Evolutionary conservation across 2,329 filamentous ascomycete genomes (phyloP).

Genomic region (Paecilomyces variotii): DNA sequence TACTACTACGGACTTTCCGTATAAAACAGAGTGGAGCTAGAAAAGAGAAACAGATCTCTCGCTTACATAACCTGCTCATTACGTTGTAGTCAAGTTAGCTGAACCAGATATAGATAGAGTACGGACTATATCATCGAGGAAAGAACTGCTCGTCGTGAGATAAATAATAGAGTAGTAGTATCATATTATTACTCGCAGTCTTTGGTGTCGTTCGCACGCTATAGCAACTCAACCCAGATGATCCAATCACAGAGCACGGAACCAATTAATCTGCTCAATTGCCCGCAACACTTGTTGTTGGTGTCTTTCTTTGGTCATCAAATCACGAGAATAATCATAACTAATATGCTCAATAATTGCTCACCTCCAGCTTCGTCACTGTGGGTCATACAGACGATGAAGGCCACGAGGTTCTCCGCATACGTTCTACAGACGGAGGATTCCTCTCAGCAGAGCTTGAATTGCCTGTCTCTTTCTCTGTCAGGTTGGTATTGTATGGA

Average conservation of each 20-base stretch:
- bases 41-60: not conserved
- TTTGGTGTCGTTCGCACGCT: not conserved
- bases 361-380: too few species aligned
- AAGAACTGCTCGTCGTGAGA: too few species aligned
- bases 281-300: not conserved
- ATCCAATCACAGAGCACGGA: not conserved
- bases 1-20: not conserved
- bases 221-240: not conserved
- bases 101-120: too few species aligned
- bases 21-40: not conserved
- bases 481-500: too few species aligned
- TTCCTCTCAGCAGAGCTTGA: too few species aligned
- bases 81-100: not conserved
- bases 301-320: not conserved
- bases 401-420: too few species aligned
- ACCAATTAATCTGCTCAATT: conserved; percentile 1
- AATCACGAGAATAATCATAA: too few species aligned
- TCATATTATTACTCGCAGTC: not conserved
- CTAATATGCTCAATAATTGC: too few species aligned
- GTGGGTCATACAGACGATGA: too few species aligned
- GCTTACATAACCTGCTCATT: not conserved
- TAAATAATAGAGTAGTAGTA: not conserved
- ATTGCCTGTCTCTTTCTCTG: too few species aligned
- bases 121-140: not conserved
- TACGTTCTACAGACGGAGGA: too few species aligned